phyloP scores from a whole-genome alignment of 2,329 filamentous ascomycete genomes.

The Phaeosphaeriaceae sp. region DNA sequence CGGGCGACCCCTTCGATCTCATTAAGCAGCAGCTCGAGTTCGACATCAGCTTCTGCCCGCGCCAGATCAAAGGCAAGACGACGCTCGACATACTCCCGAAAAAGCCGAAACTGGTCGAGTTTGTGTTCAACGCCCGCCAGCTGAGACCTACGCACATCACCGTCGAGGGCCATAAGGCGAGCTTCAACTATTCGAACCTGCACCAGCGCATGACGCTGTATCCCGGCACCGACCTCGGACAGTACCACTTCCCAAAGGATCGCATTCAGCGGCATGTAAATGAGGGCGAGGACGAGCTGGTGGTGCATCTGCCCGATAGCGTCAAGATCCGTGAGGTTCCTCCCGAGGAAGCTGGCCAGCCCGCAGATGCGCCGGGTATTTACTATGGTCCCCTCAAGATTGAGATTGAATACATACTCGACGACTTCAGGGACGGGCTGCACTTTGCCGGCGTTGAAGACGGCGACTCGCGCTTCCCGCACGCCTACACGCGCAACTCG shows the following conservation, averaged over 20 bases:
- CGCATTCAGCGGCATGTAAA: conserved; percentile 67
- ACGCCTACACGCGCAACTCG: conserved; percentile 87
- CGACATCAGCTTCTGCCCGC: conserved; percentile 83
- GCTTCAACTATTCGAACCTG: conserved; percentile 64
- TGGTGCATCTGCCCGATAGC: conserved; percentile 65
- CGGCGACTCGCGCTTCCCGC: conserved; percentile 82
- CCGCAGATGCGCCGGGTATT: conserved; percentile 32
- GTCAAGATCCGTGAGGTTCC: conserved; percentile 69
- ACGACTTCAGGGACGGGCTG: conserved; percentile 80
- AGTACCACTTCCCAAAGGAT: conserved; percentile 78
- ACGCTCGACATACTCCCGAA: conserved; percentile 79
- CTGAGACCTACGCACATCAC: conserved; percentile 63
- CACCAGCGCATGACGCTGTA: conserved; percentile 71
- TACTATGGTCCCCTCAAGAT: conserved; percentile 67
- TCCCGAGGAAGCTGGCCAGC: conserved; percentile 53
- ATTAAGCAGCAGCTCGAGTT: conserved; percentile 87
- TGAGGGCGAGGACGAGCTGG: conserved; percentile 63
- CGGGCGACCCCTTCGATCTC: conserved; percentile 60
- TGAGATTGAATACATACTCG: conserved; percentile 78
- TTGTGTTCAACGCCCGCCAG: conserved; percentile 69
- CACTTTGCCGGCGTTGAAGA: conserved; percentile 89
- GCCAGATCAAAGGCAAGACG: conserved; percentile 77
- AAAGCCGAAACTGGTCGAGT: conserved; percentile 60
- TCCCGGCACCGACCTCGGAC: conserved; percentile 67
- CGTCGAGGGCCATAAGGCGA: conserved; percentile 49